Percentiles rank a stretch among this genome's conserved stretches.
These are phyloP conservation scores for Cladosporium sp. DNA, from an alignment of 2,329 filamentous ascomycete genomes.

Conservation along the genomic window DNA sequence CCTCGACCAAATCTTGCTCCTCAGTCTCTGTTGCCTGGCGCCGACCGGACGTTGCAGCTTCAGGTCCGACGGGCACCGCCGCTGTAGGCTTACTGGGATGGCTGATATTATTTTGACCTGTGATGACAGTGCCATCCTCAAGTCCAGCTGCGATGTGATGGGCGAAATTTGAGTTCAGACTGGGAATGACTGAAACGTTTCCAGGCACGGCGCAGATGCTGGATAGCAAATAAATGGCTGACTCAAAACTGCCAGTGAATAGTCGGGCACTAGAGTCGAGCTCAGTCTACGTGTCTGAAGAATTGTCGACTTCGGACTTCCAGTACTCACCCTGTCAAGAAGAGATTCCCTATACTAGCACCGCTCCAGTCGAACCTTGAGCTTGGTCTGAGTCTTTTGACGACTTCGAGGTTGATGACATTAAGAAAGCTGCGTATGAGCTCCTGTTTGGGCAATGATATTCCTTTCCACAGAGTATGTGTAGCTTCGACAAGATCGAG, in stretches of 20 bases:
- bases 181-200: conserved; percentile 77
- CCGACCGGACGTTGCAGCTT: not conserved
- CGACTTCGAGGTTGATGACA: conserved; percentile 52
- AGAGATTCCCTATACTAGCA: conserved; percentile 55
- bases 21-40: conserved; percentile 45
- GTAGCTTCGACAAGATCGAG: conserved; percentile 83
- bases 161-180: conserved; percentile 92
- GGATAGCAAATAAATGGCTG: conserved; percentile 84
- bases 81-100: conserved; percentile 72
- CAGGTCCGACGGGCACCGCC: conserved; percentile 25
- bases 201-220: conserved; percentile 83
- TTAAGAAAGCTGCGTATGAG: conserved; percentile 55
- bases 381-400: conserved; percentile 50
- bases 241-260: conserved; percentile 90
- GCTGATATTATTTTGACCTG: conserved; percentile 89
- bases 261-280: conserved; percentile 68
- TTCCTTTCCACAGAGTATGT: conserved; percentile 69
- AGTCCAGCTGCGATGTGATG: conserved; percentile 90
- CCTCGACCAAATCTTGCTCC: conserved; percentile 69
- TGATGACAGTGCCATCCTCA: conserved; percentile 73
- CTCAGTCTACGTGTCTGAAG: conserved; percentile 16
- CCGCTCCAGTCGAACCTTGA: conserved; percentile 53
- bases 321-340: conserved; percentile 58
- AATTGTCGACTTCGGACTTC: conserved; percentile 37
- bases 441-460: conserved; percentile 54